phyloP scores from a whole-genome alignment of 225 moss, liverwort and hornwort species.

The Anthoceros angustus region DNA sequence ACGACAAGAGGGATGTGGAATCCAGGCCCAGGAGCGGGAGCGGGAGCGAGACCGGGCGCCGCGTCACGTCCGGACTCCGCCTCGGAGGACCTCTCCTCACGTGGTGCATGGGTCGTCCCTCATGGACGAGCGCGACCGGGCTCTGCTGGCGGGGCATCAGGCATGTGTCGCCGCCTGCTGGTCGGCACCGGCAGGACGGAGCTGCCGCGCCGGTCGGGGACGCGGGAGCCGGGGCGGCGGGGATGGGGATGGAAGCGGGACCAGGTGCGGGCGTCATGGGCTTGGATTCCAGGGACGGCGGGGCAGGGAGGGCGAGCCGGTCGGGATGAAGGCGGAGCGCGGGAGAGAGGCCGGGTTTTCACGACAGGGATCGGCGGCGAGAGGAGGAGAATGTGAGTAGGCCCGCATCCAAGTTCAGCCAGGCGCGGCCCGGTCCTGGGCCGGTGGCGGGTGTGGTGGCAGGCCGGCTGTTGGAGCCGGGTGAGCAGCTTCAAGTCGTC shows the following conservation, averaged over 20 bases:
- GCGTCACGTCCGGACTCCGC: slow-evolving; percentile 57
- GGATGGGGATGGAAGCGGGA: not conserved
- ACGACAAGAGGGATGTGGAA: slow-evolving; percentile 40
- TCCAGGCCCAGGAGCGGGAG: slow-evolving; percentile 48
- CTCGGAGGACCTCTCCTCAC: slow-evolving; percentile 82
- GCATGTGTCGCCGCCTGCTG: slow-evolving; percentile 29
- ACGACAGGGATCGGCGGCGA: not conserved
- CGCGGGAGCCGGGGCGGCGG: not conserved
- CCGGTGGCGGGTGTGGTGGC: not conserved
- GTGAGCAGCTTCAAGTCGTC: not conserved
- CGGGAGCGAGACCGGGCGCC: slow-evolving; percentile 37
- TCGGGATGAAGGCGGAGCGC: not conserved
- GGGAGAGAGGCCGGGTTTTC: not conserved
- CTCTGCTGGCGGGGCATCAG: slow-evolving; percentile 70
- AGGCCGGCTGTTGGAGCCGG: not conserved
- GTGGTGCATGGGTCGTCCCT: slow-evolving; percentile 93
- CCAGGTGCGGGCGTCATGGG: not conserved
- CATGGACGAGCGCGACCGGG: slow-evolving; percentile 88
- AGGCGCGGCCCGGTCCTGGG: too few species aligned
- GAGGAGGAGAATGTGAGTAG: not conserved
- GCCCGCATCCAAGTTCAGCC: too few species aligned
- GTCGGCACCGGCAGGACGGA: slow-evolving; percentile 13
- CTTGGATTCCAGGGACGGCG: not conserved
- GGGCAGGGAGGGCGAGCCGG: not conserved
- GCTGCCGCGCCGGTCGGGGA: not conserved